Evolutionary conservation across 2,329 filamentous ascomycete species (phyloP), one percentile per base, ranked within the genome.

Genomic region (Aspergillus nomiae): DNA sequence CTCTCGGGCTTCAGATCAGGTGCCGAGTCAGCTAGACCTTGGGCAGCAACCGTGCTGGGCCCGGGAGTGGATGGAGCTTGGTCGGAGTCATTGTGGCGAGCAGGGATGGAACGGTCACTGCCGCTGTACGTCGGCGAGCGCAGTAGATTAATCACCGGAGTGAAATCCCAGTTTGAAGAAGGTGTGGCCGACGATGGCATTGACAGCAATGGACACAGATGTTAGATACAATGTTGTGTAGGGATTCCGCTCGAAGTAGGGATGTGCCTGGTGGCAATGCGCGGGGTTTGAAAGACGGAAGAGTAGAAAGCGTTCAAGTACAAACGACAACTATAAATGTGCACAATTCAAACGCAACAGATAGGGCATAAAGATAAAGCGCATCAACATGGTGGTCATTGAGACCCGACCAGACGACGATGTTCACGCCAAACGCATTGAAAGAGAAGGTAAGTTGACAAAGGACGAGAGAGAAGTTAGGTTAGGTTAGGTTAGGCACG

Each of bases 131-230:
- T 70, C 24, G 77, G 75, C 16, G 76, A 78, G 56, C 74, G 71
- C 9, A 83, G 74, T 55, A 83, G 76, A 65, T 78, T 74, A 65
- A 81, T 77, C 65, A 80, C 81, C 68, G 77, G 74, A 67, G 75
- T 72, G 63, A 83, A 79, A 71, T 82, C 81, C 81, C 81, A 83
- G 59, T 73, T 71, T 45, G 74, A 75, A 62, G 70, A 58, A 26
- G 67, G 64, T 59, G 71, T 67, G 61, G 67, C 59, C 48, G 71
- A 66, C 54, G 62, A 57, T 62, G 70, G 70, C 78, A 77, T 77
- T 74, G 74, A 72, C 53, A 61, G 60, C 43, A 41, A 57, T 54
- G 9, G 10, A 14, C n/a, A 48, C 26, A 32, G 45, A 8, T 28
- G 50, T 32, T 34, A 43, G 32, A 7, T 36, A 53, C 11, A 34